Base-by-base conservation (phyloP, 768 basidiomycete species). In the Suillus cothurnatus region DNA sequence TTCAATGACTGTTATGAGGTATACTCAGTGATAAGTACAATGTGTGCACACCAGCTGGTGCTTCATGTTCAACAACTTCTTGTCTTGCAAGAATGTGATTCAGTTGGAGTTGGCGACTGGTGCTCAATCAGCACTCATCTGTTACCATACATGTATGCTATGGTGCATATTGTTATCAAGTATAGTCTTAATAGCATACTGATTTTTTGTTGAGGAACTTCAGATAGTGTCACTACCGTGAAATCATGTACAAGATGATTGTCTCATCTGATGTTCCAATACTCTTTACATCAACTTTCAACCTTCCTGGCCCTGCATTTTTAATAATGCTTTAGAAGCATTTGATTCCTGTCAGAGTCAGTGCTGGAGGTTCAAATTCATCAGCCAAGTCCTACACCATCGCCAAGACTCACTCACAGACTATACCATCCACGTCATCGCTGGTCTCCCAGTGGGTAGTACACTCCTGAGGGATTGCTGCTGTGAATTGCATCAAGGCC, bases 361-460 rank as follows among this genome's bases (percentile, higher is more conserved):
- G n/a, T 47, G 3, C 45, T 49, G 26, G n/a, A 49, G 14, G 47
- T 15, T 23, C 12, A 23, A 23, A 14, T 49, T 49, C n/a, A 49
- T 23, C n/a, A 49, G 47, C 23, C 47, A 49, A 14, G 23, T 15
- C 47, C 14, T 14, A 26, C 23, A 26, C 3, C 23, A 26, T 47
- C 11, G 12, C 14, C 14, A 1, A 3, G 23, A 49, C 23, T 3
- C 15, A 14, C 47, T 49, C 23, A 26, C 6, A 26, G 6, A 0
- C 3, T 15, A 15, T 0, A 47, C 6, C 47, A 49, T 49, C 23
- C 12, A 23, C 23, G 3, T 49, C 14, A 15, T 49, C 49, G 7
- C 6, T 15, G 6, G 0, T 0, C 6, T 6, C 1, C n/a, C n/a
- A n/a, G n/a, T n/a, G n/a, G n/a, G n/a, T n/a, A 3, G 6, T 0